These are phyloP conservation scores for Tetrahymena elliotti DNA, from an alignment of 73 alveolate species.

Conservation along the genomic window DNA sequence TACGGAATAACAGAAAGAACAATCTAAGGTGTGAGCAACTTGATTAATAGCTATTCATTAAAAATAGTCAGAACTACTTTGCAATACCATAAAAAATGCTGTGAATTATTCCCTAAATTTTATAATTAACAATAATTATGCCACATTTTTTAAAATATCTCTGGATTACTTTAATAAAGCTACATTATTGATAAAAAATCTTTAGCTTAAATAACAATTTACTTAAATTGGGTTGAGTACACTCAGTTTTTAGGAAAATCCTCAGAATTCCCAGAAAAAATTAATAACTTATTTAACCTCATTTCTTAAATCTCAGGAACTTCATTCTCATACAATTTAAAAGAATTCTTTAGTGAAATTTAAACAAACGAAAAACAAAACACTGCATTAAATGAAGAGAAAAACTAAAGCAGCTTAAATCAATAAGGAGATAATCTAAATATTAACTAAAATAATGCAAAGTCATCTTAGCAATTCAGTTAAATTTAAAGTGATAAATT, in stretches of 20 bases:
- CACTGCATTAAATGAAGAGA: neutral
- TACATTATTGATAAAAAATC: neutral
- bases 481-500: neutral
- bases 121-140: neutral
- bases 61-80: neutral
- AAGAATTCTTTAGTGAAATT: neutral
- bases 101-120: neutral
- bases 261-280: neutral
- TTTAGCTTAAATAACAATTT: neutral
- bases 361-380: neutral
- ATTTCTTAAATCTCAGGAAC: neutral
- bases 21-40: neutral
- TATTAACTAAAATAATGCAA: neutral
- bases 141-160: neutral
- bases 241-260: neutral
- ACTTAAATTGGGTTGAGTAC: neutral
- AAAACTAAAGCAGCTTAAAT: neutral
- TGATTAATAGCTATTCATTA: neutral
- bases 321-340: neutral
- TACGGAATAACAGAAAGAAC: neutral
- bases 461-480: neutral
- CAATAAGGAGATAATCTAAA: neutral
- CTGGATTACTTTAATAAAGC: neutral
- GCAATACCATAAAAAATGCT: neutral
- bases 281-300: neutral